Evolutionary conservation across 2,329 filamentous ascomycete genomes (phyloP).

Genomic region (Colletotrichum eleusines): DNA sequence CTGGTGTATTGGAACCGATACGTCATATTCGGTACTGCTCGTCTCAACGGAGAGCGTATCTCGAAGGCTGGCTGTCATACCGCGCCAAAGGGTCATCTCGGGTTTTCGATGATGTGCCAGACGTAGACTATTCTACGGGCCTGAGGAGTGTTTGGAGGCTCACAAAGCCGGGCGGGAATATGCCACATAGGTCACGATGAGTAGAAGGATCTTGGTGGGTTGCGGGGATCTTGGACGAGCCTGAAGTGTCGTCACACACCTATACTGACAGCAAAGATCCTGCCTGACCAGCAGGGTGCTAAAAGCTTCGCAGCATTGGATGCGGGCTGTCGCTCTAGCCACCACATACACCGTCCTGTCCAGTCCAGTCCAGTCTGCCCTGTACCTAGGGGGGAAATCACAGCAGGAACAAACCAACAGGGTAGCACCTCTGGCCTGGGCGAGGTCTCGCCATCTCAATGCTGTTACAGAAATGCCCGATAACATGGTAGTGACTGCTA

Average conservation of each 20-base stretch:
- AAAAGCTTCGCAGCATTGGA: not conserved
- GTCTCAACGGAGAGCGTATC: not conserved
- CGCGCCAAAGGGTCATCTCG: not conserved
- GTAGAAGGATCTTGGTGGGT: not conserved
- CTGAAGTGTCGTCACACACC: not conserved
- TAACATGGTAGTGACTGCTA: not conserved
- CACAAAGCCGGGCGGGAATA: not conserved
- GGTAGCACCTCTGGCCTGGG: not conserved
- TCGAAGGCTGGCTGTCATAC: no score
- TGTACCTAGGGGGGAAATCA: not conserved
- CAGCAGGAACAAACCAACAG: not conserved
- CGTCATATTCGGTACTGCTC: not conserved
- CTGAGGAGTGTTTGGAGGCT: not conserved
- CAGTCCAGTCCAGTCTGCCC: not conserved
- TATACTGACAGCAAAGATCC: no score
- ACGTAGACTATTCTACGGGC: not conserved
- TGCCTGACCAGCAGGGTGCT: not conserved
- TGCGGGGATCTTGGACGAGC: not conserved
- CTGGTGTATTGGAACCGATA: no score
- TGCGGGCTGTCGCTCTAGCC: not conserved
- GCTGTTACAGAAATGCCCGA: not conserved
- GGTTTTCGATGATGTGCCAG: not conserved
- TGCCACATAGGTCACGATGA: not conserved
- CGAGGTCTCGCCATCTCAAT: not conserved
- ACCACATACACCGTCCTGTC: not conserved